Evolutionary conservation across 2,329 filamentous ascomycete species (phyloP).

Genomic region (Massarina eburnea): DNA sequence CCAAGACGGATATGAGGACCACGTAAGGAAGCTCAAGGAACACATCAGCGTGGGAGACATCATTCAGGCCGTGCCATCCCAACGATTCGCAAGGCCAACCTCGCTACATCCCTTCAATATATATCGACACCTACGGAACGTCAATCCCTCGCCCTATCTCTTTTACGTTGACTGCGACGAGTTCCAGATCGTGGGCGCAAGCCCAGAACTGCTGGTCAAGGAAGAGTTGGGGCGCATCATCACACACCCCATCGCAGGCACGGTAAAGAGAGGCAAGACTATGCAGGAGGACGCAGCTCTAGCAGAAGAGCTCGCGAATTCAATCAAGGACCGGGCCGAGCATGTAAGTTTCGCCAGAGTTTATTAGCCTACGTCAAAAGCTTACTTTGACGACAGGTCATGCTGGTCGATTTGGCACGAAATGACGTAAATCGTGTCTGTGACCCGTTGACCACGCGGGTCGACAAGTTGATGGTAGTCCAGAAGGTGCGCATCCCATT

Average conservation of each 20-base stretch:
- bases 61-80: slow-evolving; percentile 95
- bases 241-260: slow-evolving; percentile 96
- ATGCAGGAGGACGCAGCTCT: slow-evolving; percentile 79
- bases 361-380: slow-evolving; percentile 54
- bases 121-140: slow-evolving; percentile 92
- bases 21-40: slow-evolving; percentile 82
- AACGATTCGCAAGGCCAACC: slow-evolving; percentile 87
- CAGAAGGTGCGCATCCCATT: slow-evolving; percentile 34
- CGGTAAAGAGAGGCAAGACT: slow-evolving; percentile 82
- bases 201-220: slow-evolving; percentile 92
- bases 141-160: slow-evolving; percentile 95
- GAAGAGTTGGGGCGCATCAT: slow-evolving; percentile 83
- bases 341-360: slow-evolving; percentile 28
- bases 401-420: slow-evolving; percentile 93
- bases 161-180: slow-evolving; percentile 92
- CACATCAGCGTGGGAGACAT: slow-evolving; percentile 93
- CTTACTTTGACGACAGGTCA: slow-evolving; percentile 66
- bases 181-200: slow-evolving; percentile 94
- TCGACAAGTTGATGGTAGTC: slow-evolving; percentile 86
- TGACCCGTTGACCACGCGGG: slow-evolving; percentile 83
- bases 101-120: slow-evolving; percentile 96
- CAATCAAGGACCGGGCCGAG: slow-evolving; percentile 73
- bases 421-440: slow-evolving; percentile 97
- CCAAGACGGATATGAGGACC: slow-evolving; percentile 81
- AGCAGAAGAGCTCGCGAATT: slow-evolving; percentile 73